Base-by-base conservation (phyloP, 257 asterid species). In the Solanum sitiens region DNA sequence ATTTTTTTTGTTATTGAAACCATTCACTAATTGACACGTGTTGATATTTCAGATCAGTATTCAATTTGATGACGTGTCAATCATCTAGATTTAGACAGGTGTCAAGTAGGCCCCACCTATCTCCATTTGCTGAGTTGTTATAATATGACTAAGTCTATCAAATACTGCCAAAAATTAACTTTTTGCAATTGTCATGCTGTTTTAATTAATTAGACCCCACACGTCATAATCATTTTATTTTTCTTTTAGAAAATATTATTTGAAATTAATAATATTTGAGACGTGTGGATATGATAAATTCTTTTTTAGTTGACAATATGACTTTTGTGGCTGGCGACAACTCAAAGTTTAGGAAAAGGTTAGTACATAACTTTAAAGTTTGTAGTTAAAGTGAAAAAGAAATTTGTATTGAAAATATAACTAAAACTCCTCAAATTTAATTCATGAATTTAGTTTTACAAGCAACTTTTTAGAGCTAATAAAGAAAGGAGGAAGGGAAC, bases 131-230 rank as follows among this genome's bases (percentile, higher is more conserved):
- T 53, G n/a, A 53, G 63, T 53, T 80, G 25, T 16, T 50, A 8
- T 47, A 7, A 40, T 75, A 35, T 40, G 93, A 90, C 93, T 86
- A 35, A 89, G 92, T 86, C 93, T 40, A 8, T 12, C 89, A 3
- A 23, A 88, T 84, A 72, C 77, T 21, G 89, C 91, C 96, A 94
- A 94, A 94, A 71, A 9, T 25, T 0, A 33, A 89, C 96, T 93
- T 94, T 94, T 94, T 87, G 2, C 56, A 30, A 20, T 18, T 23
- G 85, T 91, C 90, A 77, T 47, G 83, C 14, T 33, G 53, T 44
- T 76, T 23, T 8, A 42, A 56, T 30, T 80, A 47, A 47, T 39
- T 80, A 5, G 67, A 16, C 68, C 40, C 85, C 44, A 16, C 20
- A 16, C 0, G 16, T 47, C 68, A 80, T 27, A 80, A 5, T 80